phyloP scores from a whole-genome alignment of 2,329 filamentous ascomycete species.

The Ophiostoma novo-ulmi region DNA sequence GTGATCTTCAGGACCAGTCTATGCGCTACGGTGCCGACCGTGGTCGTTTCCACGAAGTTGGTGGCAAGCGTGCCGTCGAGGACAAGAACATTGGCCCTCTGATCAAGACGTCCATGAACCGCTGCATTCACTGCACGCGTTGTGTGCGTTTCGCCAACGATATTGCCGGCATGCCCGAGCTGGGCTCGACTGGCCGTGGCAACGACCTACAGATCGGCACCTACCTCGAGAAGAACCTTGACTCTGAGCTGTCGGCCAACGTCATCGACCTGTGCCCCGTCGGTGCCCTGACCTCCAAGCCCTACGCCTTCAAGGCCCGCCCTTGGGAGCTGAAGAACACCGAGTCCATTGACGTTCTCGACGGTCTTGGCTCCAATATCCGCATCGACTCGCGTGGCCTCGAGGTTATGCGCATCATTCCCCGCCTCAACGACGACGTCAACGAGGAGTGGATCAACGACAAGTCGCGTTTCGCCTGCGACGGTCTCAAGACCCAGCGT shows the following conservation, averaged over 20 bases:
- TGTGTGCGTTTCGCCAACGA: constrained; percentile 98
- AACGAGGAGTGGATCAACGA: constrained; percentile 99
- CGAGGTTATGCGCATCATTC: constrained; percentile 92
- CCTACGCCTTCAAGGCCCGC: constrained; percentile 92
- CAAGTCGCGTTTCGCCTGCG: constrained; percentile 93
- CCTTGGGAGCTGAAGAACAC: constrained; percentile 97
- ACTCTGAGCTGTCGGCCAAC: constrained; percentile 93
- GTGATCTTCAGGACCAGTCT: constrained; percentile 97
- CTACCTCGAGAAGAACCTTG: constrained; percentile 89
- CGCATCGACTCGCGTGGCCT: constrained; percentile 87
- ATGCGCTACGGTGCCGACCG: constrained; percentile 97
- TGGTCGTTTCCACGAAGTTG: constrained; percentile 92
- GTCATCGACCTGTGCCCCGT: constrained; percentile 98
- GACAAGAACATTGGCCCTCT: constrained; percentile 99
- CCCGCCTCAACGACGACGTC: constrained; percentile 91
- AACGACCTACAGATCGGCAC: constrained; percentile 98
- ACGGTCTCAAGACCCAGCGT: constrained; percentile 92
- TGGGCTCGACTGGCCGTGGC: constrained; percentile 89
- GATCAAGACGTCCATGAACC: constrained; percentile 99
- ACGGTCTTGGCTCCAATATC: constrained; percentile 90
- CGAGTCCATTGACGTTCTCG: constrained; percentile 90
- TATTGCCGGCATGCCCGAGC: constrained; percentile 88
- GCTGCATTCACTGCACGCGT: constrained; percentile 97
- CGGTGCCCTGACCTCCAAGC: constrained; percentile 92
- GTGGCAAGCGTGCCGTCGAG: constrained; percentile 94